A percentile compares a stretch with the other conserved stretches of the same genome.
Evolutionary conservation across 495 filamentous ascomycete species (phyloP).

Genomic region (Clohesyomyces aquaticus): DNA sequence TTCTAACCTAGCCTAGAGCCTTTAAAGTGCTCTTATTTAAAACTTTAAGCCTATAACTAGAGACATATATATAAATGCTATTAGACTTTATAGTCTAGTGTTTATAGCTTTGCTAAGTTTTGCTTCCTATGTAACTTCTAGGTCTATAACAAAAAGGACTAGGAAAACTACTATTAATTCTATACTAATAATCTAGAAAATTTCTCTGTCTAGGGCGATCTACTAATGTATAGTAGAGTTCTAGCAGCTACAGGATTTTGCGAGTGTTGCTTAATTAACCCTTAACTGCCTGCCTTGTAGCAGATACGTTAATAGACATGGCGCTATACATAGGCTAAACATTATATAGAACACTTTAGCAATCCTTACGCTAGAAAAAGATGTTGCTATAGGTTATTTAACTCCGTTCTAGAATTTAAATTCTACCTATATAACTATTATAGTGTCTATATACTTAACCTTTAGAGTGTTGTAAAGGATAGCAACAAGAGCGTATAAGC

Average conservation of each 20-base stretch:
- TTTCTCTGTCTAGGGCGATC: not conserved
- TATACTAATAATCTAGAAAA: not conserved
- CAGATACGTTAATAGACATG: not conserved
- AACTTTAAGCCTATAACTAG: not conserved
- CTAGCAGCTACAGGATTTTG: not conserved
- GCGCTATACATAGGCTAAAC: not conserved
- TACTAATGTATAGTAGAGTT: not conserved
- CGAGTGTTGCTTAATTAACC: not conserved
- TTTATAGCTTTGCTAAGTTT: not conserved
- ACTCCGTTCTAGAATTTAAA: not conserved
- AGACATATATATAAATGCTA: not conserved
- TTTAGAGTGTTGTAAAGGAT: not conserved
- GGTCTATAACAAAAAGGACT: not conserved
- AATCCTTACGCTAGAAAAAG: not conserved
- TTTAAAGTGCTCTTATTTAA: not conserved
- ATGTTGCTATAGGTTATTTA: slow-evolving; percentile 1
- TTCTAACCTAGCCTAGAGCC: not conserved
- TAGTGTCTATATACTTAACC: not conserved
- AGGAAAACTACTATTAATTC: not conserved
- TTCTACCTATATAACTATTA: slow-evolving; percentile 1
- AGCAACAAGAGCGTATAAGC: not conserved
- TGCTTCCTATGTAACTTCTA: not conserved
- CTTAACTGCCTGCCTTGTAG: not conserved
- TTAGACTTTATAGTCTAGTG: not conserved
- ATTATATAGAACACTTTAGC: slow-evolving; percentile 1